A percentile compares a stretch with the other conserved stretches of the same genome.
phyloP scores from a whole-genome alignment of 2,329 filamentous ascomycete species.

The Penicillium sp. region DNA sequence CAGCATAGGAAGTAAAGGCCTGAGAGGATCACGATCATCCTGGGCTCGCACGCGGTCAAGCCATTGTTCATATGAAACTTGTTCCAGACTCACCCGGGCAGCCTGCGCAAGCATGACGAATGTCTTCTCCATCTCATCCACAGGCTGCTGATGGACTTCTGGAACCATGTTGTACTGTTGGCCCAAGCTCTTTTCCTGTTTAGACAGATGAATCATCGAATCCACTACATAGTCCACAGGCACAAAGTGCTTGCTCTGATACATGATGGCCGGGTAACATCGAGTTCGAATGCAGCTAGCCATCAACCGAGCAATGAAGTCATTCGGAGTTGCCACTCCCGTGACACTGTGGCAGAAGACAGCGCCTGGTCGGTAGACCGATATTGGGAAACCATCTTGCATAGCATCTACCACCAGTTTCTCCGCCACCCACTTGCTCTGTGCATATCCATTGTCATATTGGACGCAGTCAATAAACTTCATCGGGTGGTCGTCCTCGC shows the following conservation, averaged over 20 bases:
- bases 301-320: constrained; percentile 19
- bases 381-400: constrained; percentile 16
- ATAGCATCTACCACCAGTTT: constrained; percentile 18
- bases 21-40: no score
- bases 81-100: no score
- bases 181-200: no score
- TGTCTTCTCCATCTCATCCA: no score
- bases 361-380: constrained; percentile 20
- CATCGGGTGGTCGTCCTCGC: constrained; percentile 9
- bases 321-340: constrained; percentile 15
- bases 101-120: no score
- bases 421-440: constrained; percentile 24
- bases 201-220: no score
- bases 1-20: no score
- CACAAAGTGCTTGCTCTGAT: constrained; percentile 12
- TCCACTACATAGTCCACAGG: constrained; percentile 12
- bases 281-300: constrained; percentile 13
- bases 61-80: no score
- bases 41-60: no score
- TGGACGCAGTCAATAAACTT: neutral
- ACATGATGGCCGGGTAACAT: constrained; percentile 11
- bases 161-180: no score
- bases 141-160: no score
- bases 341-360: constrained; percentile 18
- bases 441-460: constrained; percentile 17